Conservation (phyloP, 2,329 filamentous ascomycete species). For the Fusarium annulatum region DNA sequence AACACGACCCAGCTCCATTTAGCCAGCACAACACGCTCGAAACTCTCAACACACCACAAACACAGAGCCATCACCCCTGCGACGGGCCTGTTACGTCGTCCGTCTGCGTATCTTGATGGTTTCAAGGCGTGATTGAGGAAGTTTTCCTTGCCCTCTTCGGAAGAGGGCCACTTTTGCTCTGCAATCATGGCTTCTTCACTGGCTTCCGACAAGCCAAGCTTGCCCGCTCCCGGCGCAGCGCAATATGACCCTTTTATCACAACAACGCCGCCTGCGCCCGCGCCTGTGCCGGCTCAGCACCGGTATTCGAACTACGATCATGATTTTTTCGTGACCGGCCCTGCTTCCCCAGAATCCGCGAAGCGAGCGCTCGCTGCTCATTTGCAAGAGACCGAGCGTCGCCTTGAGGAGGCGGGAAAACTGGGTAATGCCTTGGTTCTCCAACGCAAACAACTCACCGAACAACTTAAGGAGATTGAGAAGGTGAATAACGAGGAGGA, state of each 20-base stretch:
- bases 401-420: constrained; percentile 90
- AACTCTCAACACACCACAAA: constrained; percentile 20
- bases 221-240: constrained; percentile 52
- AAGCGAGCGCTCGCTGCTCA: constrained; percentile 92
- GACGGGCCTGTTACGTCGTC: constrained; percentile 44
- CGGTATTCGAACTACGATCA: constrained; percentile 87
- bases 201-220: constrained; percentile 55
- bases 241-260: constrained; percentile 69
- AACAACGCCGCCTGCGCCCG: constrained; percentile 49
- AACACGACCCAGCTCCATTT: constrained; percentile 27
- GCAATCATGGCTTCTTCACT: constrained; percentile 58
- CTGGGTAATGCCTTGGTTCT: constrained; percentile 88
- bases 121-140: constrained; percentile 43
- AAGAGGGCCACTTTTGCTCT: constrained; percentile 38
- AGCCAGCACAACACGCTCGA: constrained; percentile 36
- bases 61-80: constrained; percentile 31
- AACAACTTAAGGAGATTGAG: constrained; percentile 86
- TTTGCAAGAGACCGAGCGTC: constrained; percentile 89
- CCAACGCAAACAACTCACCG: constrained; percentile 84
- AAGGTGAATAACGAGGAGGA: constrained; percentile 79
- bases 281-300: constrained; percentile 62
- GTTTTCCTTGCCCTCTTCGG: constrained; percentile 26
- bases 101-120: constrained; percentile 45
- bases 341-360: constrained; percentile 81
- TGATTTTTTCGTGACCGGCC: constrained; percentile 80